Base-by-base conservation (phyloP, 495 filamentous ascomycete genomes). In the Talaromyces trachyspermus region DNA sequence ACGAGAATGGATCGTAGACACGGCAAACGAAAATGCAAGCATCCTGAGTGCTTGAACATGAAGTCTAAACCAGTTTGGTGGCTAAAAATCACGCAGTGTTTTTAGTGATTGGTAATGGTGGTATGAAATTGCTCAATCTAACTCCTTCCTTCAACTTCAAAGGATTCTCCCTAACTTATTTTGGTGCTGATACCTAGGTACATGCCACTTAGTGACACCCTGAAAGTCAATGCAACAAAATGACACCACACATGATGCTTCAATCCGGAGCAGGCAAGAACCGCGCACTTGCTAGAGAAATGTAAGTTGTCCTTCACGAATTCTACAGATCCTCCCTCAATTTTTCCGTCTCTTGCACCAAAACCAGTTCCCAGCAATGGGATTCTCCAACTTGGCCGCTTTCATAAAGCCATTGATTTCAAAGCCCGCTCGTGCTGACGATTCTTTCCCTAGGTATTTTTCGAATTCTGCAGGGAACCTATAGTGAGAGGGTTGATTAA, bases 341-440 rank as follows among this genome's bases (percentile, higher is more conserved):
- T 20, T 14, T 23, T 23, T 23, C 19, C 14, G 11, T 23, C 10
- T 32, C 14, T 20, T 35, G 32, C 22, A 46, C 19, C 20, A 46
- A 15, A 46, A 46, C 44, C 44, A 46, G 26, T 46, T 46, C 11
- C 44, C 44, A 20, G 44, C 44, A 24, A 46, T n/a, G 12, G 30
- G 30, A 11, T 8, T 23, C 8, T 46, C 29, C n/a, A 46, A 24
- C 11, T 26, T 12, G 1, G 44, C 44, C n/a, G 18, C 32, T 36
- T 36, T 37, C 10, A 36, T 22, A 27, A 46, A 46, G 11, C 37
- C 32, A 3, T n/a, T 5, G 5, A 46, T 36, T 17, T 46, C 44
- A 26, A 46, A 46, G 1, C 44, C 44, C 27, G n/a, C 18, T 10
- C 44, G 27, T 18, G 44, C 32, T 9, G 29, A 19, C 37, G 44